Evolutionary conservation across 768 basidiomycete species (phyloP), one percentile per base, ranked within the genome.

Genomic region (Dioszegia aurantiaca): DNA sequence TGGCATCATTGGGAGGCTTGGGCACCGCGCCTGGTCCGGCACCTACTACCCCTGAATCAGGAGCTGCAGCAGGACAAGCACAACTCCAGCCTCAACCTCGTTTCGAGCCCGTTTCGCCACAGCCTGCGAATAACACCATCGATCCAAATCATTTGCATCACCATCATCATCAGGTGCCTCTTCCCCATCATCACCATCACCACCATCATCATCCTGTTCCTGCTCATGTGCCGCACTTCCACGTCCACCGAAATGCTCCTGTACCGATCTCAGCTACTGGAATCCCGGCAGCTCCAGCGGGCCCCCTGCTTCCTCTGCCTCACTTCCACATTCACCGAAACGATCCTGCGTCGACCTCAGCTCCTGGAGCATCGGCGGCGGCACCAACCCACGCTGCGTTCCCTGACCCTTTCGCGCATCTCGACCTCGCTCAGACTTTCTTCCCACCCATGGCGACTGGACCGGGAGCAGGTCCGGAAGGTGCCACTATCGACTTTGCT

Each of bases 151-250:
- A 43, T 16, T 41, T 26, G 33, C 59, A 43, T 53, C 59, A 55
- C 27, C 44, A 52, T 21, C 59, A 60, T 19, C 58, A 53, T 47
- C 6, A 6, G 14, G 33, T 33, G 14, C 33, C 33, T 6, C 8
- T 26, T 12, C 58, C 39, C 39, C 59, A 42, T 53, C 59, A 55
- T 27, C 44, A 52, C n/a, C 59, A 60, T n/a, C 58, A 53, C 47
- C 55, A 58, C 28, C 43, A 54, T 26, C 37, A 41, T 41, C 52
- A 49, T 39, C 53, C 39, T 26, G 30, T 33, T 28, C 30, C 24
- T 19, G 48, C 14, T 12, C 43, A 37, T 47, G 48, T 54, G 2
- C 48, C 30, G 2, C 48, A 51, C 24, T 37, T 37, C 48, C 48
- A 51, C 33, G 24, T 51, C 30, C 36, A 17, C 26, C 51, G 27